Evolutionary conservation across 306 rosid genomes (phyloP).

Genomic region (Medicago arabica): DNA sequence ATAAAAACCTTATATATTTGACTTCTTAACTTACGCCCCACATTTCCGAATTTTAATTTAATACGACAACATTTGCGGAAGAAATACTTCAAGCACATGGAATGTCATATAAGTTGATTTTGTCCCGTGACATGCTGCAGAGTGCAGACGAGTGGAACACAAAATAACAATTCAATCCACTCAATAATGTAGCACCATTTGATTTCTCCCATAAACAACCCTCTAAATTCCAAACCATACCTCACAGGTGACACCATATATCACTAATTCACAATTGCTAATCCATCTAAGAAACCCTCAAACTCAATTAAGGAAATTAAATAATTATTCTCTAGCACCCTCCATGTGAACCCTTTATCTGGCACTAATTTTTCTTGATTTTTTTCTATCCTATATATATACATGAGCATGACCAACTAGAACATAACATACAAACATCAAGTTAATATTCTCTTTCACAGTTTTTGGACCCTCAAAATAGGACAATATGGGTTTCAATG

Average conservation of each 20-base stretch:
- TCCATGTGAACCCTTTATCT: slow-evolving; percentile 45
- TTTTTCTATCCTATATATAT: slow-evolving; percentile 14
- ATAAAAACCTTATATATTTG: too few species aligned
- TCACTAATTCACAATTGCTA: too few species aligned
- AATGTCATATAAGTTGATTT: neutral
- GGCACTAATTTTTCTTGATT: neutral
- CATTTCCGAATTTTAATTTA: too few species aligned
- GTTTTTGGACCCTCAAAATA: slow-evolving; percentile 27
- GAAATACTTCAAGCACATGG: slow-evolving; percentile 33
- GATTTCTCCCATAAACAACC: neutral
- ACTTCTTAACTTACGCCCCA: too few species aligned
- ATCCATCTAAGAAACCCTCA: too few species aligned
- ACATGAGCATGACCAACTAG: slow-evolving; percentile 21
- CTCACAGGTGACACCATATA: too few species aligned
- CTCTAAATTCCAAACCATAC: too few species aligned
- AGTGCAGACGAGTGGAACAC: slow-evolving; percentile 19
- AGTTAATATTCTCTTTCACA: neutral
- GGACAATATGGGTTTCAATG: slow-evolving; percentile 54
- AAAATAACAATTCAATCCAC: neutral
- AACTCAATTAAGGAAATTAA: neutral
- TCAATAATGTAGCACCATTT: neutral
- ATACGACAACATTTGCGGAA: neutral
- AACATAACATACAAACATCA: slow-evolving; percentile 27
- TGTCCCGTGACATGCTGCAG: slow-evolving; percentile 48
- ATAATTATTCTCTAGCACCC: slow-evolving; percentile 28